These are phyloP conservation scores for Peterozyma xylosa DNA, from an alignment of 805 yeast species.

Conservation along the genomic window DNA sequence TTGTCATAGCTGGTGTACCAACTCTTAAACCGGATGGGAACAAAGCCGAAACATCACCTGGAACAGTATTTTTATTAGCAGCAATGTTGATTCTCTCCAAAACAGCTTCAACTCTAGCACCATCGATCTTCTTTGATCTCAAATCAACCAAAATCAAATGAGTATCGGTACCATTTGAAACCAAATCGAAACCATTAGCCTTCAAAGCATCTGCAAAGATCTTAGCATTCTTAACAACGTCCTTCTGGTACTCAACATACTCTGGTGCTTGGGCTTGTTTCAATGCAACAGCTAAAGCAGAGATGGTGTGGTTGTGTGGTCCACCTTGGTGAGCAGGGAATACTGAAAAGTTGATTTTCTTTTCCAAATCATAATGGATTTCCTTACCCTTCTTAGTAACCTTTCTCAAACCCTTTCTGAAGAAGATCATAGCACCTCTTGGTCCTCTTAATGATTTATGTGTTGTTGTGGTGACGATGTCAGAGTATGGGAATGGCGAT, in stretches of 20 bases:
- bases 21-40: constrained; percentile 95
- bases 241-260: constrained; percentile 77
- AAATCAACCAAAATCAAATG: constrained; percentile 84
- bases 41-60: constrained; percentile 92
- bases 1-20: constrained; percentile 98
- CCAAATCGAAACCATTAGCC: constrained; percentile 65
- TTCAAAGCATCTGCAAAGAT: constrained; percentile 64
- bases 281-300: constrained; percentile 92
- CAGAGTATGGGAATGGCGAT: constrained; percentile 90
- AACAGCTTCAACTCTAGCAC: constrained; percentile 91
- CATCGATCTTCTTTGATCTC: constrained; percentile 77
- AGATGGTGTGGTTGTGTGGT: constrained; percentile 96
- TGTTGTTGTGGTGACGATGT: constrained; percentile 95
- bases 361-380: constrained; percentile 79
- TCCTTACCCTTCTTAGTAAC: constrained; percentile 83
- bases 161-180: constrained; percentile 91
- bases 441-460: constrained; percentile 98
- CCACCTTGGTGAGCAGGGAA: constrained; percentile 99
- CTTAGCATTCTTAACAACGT: constrained; percentile 76
- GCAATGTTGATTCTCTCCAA: constrained; percentile 90
- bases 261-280: constrained; percentile 89
- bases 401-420: constrained; percentile 87
- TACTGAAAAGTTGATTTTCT: constrained; percentile 89
- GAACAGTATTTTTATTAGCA: constrained; percentile 91
- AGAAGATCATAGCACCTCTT: constrained; percentile 97